phyloP scores from a whole-genome alignment of 257 asterid genomes.

The Avicennia marina region DNA sequence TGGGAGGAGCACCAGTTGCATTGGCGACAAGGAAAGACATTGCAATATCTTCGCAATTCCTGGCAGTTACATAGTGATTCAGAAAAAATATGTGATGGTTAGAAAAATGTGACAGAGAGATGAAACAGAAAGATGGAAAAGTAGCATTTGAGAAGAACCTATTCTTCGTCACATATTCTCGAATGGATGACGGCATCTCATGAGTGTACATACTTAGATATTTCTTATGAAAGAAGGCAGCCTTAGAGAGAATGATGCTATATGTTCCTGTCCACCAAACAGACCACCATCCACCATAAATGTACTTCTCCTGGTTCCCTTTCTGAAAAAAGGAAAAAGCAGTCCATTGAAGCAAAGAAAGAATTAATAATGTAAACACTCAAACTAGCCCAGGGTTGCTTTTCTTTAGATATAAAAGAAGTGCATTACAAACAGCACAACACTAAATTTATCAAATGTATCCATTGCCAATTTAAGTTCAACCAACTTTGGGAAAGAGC shows the following conservation, averaged over 20 bases:
- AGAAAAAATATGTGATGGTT: slow-evolving; percentile 1
- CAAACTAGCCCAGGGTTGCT: too few species aligned
- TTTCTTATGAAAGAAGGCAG: too few species aligned
- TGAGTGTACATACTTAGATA: slow-evolving; percentile 66
- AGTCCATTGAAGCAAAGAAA: not conserved
- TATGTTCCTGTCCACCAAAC: slow-evolving; percentile 82
- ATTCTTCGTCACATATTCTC: slow-evolving; percentile 54
- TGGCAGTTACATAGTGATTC: slow-evolving; percentile 20
- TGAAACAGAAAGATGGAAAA: not conserved
- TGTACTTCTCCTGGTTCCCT: slow-evolving; percentile 30
- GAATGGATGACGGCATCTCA: slow-evolving; percentile 71
- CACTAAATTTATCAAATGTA: too few species aligned
- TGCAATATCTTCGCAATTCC: slow-evolving; percentile 93
- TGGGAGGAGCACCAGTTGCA: slow-evolving; percentile 78
- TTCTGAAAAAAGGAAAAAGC: slow-evolving; percentile 35
- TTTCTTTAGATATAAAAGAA: too few species aligned
- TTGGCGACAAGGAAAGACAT: slow-evolving; percentile 89
- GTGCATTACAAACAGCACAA: too few species aligned
- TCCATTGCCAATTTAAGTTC: too few species aligned
- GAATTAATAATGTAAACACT: not conserved
- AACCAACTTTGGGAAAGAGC: too few species aligned
- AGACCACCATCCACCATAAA: slow-evolving; percentile 79
- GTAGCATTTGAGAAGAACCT: slow-evolving; percentile 33
- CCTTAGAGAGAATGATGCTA: slow-evolving; percentile 73
- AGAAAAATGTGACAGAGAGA: slow-evolving; percentile 1